A percentile compares a stretch with the other conserved stretches of the same genome.
Conservation (phyloP, 73 alveolate genomes). For the Tetrahymena elliotti region DNA sequence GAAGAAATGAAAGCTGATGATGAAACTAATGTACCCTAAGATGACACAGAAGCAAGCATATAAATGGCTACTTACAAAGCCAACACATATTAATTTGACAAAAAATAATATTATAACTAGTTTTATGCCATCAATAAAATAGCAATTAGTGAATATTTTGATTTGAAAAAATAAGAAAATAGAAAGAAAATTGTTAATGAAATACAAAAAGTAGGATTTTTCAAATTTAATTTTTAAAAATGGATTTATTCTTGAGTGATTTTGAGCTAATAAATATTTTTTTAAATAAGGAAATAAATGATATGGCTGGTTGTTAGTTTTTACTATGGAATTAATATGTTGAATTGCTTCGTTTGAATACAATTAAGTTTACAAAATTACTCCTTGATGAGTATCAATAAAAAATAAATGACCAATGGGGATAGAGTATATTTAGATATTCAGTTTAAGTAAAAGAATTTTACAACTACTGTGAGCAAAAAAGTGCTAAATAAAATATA, state of each 20-base stretch:
- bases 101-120: not conserved
- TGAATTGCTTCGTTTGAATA: not conserved
- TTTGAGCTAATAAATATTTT: not conserved
- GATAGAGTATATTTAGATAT: conserved; percentile 51
- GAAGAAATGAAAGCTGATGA: not conserved
- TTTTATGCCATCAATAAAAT: not conserved
- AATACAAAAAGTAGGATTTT: not conserved
- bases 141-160: not conserved
- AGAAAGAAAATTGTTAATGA: not conserved
- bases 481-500: conserved; percentile 44
- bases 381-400: conserved; percentile 3
- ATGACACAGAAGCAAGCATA: not conserved
- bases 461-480: conserved; percentile 39
- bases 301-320: not conserved
- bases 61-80: not conserved
- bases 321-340: not conserved
- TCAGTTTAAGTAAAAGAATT: conserved; percentile 47
- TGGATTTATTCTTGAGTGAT: not conserved
- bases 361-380: not conserved
- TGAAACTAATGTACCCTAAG: not conserved
- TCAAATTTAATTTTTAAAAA: not conserved
- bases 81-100: not conserved
- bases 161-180: not conserved
- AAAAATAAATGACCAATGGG: conserved; percentile 61
- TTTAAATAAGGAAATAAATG: not conserved